Base-by-base conservation (phyloP, 2,329 filamentous ascomycete species). In the Xylariaceae sp. region DNA sequence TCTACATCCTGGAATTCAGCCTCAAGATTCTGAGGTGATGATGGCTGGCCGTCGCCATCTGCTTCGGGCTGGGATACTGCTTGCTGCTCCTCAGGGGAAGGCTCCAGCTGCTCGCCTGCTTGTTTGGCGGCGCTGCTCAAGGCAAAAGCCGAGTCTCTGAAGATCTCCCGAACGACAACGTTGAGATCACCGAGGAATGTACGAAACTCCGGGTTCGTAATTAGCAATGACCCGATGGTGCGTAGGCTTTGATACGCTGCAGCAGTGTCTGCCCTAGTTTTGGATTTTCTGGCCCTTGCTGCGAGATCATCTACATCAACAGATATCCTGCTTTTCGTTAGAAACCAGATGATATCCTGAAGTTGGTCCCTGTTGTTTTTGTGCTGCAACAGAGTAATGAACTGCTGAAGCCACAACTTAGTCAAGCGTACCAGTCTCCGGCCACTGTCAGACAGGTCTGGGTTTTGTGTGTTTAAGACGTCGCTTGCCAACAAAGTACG, bases 131-230 rank as follows among this genome's bases (percentile, higher is more conserved):
- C 89, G 16, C 87, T 81, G 0, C 92, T 90, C 5, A 96, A 71
- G 0, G 89, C 88, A 59, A 91, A 88, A 0, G 92, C 91, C 2
- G 92, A 92, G 66, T 97, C 93, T 49, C 86, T 87, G 70, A 97
- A 92, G 0, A 98, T 88, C 69, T 96, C 89, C 42, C 89, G 86
- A 12, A 88, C 89, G 45, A 97, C 83, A 0, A 87, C 87, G 44
- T 87, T 86, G 41, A 96, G 75, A 67, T 98, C 93, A 10, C 88
- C 85, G 44, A 97, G 77, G 66, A 98, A 92, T 6, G 93, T 80
- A 40, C 93, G 87, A 71, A 98, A 97, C 67, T 97, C 92, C 0
- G 89, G 87, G 70, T 98, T 98, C 14, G 90, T 91, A 43, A 98
- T 78, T 0, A 97, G 82, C n/a, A 98, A 78, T 2, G 88, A 89